Conservation (phyloP, 169 alveolate genomes). For the Plasmodium fragile region DNA sequence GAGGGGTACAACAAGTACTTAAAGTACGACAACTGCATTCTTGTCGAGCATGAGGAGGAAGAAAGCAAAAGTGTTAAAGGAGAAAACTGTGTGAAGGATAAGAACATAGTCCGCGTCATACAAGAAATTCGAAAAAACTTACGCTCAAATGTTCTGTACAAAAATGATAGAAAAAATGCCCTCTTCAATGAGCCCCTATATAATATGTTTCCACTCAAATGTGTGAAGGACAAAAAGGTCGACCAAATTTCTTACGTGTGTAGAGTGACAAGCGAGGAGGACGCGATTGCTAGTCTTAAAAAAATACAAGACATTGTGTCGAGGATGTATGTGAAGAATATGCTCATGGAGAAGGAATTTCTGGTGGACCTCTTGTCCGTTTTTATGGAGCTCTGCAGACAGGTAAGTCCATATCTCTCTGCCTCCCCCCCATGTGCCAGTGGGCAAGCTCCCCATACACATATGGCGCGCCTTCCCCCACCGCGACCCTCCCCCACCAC, state of each 20-base stretch:
- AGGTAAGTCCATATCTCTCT: conserved; percentile 3
- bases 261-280: conserved; percentile 54
- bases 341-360: conserved; percentile 33
- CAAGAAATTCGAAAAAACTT: conserved; percentile 55
- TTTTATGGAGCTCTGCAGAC: conserved; percentile 71
- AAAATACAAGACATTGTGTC: conserved; percentile 36
- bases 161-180: conserved; percentile 46
- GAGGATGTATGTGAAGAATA: conserved; percentile 27
- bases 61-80: conserved; percentile 21
- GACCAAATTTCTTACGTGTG: conserved; percentile 56
- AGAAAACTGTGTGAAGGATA: conserved; percentile 39
- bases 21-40: conserved; percentile 48
- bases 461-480: too few relatives aligned
- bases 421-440: not conserved
- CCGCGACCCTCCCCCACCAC: too few relatives aligned
- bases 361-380: conserved; percentile 22
- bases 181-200: conserved; percentile 68
- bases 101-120: conserved; percentile 59
- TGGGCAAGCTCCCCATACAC: too few relatives aligned
- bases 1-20: conserved; percentile 13
- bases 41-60: conserved; percentile 30
- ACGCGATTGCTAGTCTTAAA: conserved; percentile 30
- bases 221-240: conserved; percentile 24
- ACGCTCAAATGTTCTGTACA: conserved; percentile 32
- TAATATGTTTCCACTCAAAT: conserved; percentile 39